Percentiles rank a stretch among this genome's conserved stretches.
Evolutionary conservation across 2,329 filamentous ascomycete genomes (phyloP).

Genomic region (Dactylellina parvicollis): DNA sequence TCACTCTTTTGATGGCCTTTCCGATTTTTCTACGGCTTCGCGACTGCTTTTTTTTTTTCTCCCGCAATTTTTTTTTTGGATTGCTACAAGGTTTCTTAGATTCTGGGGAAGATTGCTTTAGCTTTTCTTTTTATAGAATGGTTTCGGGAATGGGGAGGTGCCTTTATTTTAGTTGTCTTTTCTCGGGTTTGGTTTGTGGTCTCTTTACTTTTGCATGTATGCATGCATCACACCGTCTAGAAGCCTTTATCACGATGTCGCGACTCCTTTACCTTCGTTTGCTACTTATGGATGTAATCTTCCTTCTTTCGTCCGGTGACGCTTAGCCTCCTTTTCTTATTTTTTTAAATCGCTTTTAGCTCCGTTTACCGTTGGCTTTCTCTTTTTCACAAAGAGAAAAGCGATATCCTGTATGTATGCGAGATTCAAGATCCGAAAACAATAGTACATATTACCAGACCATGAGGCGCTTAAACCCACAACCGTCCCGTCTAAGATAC

Average conservation of each 20-base stretch:
- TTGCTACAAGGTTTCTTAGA: constrained; percentile 40
- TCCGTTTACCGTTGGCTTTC: constrained; percentile 8
- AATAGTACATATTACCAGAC: background rate
- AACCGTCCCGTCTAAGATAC: background rate
- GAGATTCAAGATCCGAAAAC: constrained; percentile 17
- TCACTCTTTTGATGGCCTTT: constrained; percentile 1
- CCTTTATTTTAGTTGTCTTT: constrained; percentile 56
- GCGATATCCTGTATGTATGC: constrained; percentile 42
- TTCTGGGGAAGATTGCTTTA: constrained; percentile 35
- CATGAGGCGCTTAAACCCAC: background rate
- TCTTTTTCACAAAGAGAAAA: constrained; percentile 34
- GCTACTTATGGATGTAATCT: constrained; percentile 29
- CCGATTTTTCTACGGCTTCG: constrained; percentile 30
- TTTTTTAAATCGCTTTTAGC: constrained; percentile 1
- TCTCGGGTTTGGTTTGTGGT: constrained; percentile 57
- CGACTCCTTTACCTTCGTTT: constrained; percentile 58
- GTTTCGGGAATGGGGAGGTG: constrained; percentile 40
- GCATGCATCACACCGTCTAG: too few relatives aligned
- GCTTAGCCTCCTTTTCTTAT: constrained; percentile 10
- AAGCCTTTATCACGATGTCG: constrained; percentile 61
- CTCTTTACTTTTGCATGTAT: constrained; percentile 44
- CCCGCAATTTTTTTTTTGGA: constrained; percentile 20
- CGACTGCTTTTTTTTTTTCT: constrained; percentile 8
- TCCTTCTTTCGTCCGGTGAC: constrained; percentile 9
- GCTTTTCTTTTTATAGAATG: constrained; percentile 40